Base-by-base conservation (phyloP, 2,329 filamentous ascomycete species). In the Diaporthe batatas region DNA sequence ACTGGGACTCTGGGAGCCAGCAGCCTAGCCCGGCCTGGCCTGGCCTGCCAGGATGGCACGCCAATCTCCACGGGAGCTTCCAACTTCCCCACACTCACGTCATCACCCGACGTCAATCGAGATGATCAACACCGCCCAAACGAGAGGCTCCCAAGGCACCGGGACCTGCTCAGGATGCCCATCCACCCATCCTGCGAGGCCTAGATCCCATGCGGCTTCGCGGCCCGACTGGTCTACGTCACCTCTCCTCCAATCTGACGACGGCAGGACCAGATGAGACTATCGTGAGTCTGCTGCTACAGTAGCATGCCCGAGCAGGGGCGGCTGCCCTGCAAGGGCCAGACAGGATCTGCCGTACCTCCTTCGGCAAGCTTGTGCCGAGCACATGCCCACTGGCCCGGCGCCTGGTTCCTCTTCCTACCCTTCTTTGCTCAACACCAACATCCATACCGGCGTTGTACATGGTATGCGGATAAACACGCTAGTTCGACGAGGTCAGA, bases 81-180 rank as follows among this genome's bases (percentile, higher is more conserved):
- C 42, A 36, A 49, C 29, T 65, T 65, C 42, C 29, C 44, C 59
- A 65, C 59, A 23, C 10, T 51, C 29, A 65, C 62, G 62, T 65
- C 62, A 65, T 65, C 62, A 51, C 44, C 62, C 44, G 32, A 36
- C 62, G 62, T 65, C 62, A 65, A 65, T 65, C 62, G 62, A 65
- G 62, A 65, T 65, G 62, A 65, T 65, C 62, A 51, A 49, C 44
- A 21, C 23, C 23, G n/a, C 21, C 23, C 36, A 2, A 25, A 25
- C 16, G 8, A 51, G 21, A 32, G n/a, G 23, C 36, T 47, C 39
- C 42, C 39, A 44, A 44, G 12, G 32, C 16, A 36, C 11, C 57
- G 23, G 58, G 25, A 47, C 29, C 2, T 34, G 39, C 47, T 47
- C 58, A 64, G 47, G 21, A 34, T 65, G 7, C n/a, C n/a, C 44